Conservation (phyloP, 2,329 filamentous ascomycete species). For the Xylogone sp. region DNA sequence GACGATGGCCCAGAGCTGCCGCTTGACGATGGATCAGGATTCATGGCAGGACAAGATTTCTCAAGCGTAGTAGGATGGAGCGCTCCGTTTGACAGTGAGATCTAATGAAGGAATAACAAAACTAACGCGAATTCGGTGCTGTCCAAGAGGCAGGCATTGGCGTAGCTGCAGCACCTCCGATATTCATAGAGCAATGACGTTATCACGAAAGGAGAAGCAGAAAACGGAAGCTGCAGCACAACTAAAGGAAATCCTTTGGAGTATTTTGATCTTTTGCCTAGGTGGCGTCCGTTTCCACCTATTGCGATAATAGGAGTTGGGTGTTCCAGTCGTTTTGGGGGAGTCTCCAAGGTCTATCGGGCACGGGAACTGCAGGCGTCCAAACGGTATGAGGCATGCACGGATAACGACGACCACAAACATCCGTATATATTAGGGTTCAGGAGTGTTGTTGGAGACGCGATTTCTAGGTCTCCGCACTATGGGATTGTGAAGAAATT, state of each 20-base stretch:
- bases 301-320: too few species aligned
- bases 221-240: not conserved
- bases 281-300: too few species aligned
- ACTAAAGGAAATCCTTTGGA: not conserved
- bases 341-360: too few species aligned
- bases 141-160: not conserved
- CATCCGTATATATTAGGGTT: too few species aligned
- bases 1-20: slow-evolving; percentile 15
- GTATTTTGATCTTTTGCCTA: not conserved
- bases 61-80: not conserved
- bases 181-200: not conserved
- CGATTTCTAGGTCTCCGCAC: not conserved
- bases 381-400: too few species aligned
- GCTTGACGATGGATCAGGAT: slow-evolving; percentile 20
- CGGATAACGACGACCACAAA: too few species aligned
- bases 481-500: not conserved
- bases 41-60: slow-evolving; percentile 11
- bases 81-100: not conserved
- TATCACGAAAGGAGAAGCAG: not conserved
- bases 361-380: too few species aligned
- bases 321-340: too few species aligned
- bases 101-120: not conserved
- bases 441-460: too few species aligned
- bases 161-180: not conserved
- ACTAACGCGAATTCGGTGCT: not conserved